Conservation (phyloP, 2,329 filamentous ascomycete species). For the Colletotrichum scovillei region DNA sequence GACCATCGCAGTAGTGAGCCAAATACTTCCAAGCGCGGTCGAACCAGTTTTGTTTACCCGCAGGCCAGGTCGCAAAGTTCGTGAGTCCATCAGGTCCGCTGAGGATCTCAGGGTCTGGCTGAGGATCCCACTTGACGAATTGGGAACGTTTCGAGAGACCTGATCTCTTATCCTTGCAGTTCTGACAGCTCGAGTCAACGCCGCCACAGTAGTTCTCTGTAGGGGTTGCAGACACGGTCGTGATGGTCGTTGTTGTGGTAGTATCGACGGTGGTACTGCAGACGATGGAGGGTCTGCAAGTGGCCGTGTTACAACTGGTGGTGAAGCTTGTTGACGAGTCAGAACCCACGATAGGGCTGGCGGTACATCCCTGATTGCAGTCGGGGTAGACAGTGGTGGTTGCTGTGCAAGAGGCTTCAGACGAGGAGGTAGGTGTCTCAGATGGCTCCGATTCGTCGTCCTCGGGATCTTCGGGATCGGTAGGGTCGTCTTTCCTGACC, state of each 20-base stretch:
- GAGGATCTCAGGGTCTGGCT: background rate
- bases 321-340: conserved; percentile 1
- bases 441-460: conserved; percentile 13
- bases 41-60: conserved; percentile 40
- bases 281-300: conserved; percentile 19
- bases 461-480: conserved; percentile 6
- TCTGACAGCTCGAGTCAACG: background rate
- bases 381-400: conserved; percentile 18
- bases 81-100: conserved; percentile 1
- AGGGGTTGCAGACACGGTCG: background rate
- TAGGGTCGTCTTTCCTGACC: background rate
- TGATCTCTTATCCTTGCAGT: background rate
- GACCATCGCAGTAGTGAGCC: conserved; percentile 28
- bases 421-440: background rate
- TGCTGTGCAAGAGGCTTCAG: conserved; percentile 20
- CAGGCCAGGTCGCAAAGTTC: background rate
- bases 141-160: background rate
- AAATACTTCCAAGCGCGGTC: conserved; percentile 53
- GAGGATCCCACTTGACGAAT: background rate
- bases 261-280: conserved; percentile 21
- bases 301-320: conserved; percentile 19
- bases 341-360: background rate
- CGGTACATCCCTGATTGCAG: conserved; percentile 21
- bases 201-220: conserved; percentile 6
- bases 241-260: conserved; percentile 11